Percentiles rank a stretch among this genome's conserved stretches.
phyloP scores from a whole-genome alignment of 805 yeast species.

The Komagataella populi region DNA sequence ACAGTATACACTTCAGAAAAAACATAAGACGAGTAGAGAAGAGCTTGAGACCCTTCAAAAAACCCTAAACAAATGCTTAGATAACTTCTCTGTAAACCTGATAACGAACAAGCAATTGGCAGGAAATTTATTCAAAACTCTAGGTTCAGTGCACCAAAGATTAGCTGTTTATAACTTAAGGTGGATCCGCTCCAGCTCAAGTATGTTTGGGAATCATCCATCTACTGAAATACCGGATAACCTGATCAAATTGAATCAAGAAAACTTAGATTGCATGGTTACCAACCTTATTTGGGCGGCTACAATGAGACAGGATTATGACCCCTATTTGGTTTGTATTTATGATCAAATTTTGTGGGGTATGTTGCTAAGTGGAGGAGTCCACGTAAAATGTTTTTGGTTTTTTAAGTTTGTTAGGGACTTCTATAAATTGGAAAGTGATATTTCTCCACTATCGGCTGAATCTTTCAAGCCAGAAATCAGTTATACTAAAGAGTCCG shows the following conservation, averaged over 20 bases:
- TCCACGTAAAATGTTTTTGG: slow-evolving; percentile 26
- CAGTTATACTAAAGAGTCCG: background rate
- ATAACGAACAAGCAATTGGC: background rate
- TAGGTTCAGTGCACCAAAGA: background rate
- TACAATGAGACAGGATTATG: slow-evolving; percentile 19
- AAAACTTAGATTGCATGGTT: slow-evolving; percentile 21
- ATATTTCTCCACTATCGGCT: background rate
- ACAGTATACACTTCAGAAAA: slow-evolving; percentile 7
- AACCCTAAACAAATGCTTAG: background rate
- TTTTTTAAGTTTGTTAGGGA: slow-evolving; percentile 24
- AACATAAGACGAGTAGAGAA: slow-evolving; percentile 2
- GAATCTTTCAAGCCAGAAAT: background rate
- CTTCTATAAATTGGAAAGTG: background rate
- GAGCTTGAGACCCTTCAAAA: background rate
- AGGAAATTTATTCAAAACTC: background rate
- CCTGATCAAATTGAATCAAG: slow-evolving; percentile 4
- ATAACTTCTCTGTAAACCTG: background rate
- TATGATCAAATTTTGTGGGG: slow-evolving; percentile 28
- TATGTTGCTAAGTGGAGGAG: slow-evolving; percentile 27
- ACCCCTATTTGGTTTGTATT: slow-evolving; percentile 18
- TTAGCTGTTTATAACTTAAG: background rate
- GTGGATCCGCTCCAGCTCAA: background rate
- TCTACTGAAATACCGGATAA: background rate
- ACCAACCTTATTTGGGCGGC: slow-evolving; percentile 22
- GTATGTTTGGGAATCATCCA: background rate